These are phyloP conservation scores for Boletus huronensis DNA, from an alignment of 768 basidiomycete genomes.

Conservation along the genomic window DNA sequence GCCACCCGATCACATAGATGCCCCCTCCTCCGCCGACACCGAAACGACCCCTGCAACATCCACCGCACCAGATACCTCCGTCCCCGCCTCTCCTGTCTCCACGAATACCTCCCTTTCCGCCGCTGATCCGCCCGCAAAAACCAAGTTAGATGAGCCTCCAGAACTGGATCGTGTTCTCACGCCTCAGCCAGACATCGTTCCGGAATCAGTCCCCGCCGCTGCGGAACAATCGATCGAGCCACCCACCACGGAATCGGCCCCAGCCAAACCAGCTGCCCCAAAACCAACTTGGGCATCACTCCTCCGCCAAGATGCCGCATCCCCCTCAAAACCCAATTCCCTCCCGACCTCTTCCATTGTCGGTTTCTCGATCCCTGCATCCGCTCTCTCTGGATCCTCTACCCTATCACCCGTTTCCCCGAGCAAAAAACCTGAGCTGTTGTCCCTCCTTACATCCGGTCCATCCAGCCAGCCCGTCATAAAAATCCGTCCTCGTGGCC, in stretches of 20 bases:
- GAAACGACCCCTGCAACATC: slow-evolving; percentile 51
- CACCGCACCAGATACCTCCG: slow-evolving; percentile 45
- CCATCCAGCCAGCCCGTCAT: slow-evolving; percentile 23
- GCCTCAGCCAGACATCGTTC: slow-evolving; percentile 6
- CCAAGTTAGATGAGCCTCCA: slow-evolving; percentile 2
- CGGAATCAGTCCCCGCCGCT: not conserved
- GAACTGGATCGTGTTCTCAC: slow-evolving; percentile 14
- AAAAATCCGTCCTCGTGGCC: slow-evolving; percentile 65
- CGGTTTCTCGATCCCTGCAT: slow-evolving; percentile 69
- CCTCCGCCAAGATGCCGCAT: slow-evolving; percentile 43
- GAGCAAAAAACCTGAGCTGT: slow-evolving; percentile 46
- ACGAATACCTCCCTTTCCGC: slow-evolving; percentile 57
- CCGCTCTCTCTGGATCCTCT: slow-evolving; percentile 25
- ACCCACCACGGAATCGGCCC: not conserved
- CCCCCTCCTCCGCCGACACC: slow-evolving; percentile 45
- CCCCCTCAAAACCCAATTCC: slow-evolving; percentile 41
- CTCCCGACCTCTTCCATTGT: slow-evolving; percentile 71
- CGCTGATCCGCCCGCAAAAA: slow-evolving; percentile 22
- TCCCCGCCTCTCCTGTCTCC: slow-evolving; percentile 54
- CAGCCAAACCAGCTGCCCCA: slow-evolving; percentile 37
- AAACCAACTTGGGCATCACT: slow-evolving; percentile 74
- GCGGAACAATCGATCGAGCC: slow-evolving; percentile 1
- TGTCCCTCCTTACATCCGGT: slow-evolving; percentile 49
- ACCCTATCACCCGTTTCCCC: slow-evolving; percentile 31
- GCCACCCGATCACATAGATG: slow-evolving; percentile 22